Conservation (phyloP, 2,329 filamentous ascomycete genomes). For the Fusarium avenaceum region DNA sequence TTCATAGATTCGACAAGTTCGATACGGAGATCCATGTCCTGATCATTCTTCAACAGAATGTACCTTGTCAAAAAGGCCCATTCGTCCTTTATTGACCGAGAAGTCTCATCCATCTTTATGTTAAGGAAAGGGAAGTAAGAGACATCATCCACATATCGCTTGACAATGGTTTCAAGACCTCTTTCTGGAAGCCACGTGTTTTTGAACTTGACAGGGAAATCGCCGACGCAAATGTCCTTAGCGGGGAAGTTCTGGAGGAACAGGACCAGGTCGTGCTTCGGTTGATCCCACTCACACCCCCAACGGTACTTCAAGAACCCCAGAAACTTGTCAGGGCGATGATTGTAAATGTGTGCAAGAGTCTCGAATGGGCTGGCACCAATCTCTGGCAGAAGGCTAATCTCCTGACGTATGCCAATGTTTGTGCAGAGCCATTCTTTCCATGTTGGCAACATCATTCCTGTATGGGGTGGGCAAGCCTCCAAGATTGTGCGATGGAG, state of each 20-base stretch:
- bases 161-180: not conserved
- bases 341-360: slow-evolving; percentile 10
- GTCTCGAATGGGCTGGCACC: slow-evolving; percentile 7
- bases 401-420: slow-evolving; percentile 1
- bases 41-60: slow-evolving; percentile 5
- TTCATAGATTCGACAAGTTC: slow-evolving; percentile 5
- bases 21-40: slow-evolving; percentile 7
- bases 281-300: no score
- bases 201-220: not conserved
- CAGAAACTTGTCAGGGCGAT: slow-evolving; percentile 20
- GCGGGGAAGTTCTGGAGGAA: slow-evolving; percentile 17
- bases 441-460: slow-evolving; percentile 29
- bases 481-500: slow-evolving; percentile 6
- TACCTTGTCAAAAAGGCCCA: slow-evolving; percentile 25
- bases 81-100: not conserved
- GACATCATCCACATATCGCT: slow-evolving; percentile 14
- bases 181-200: slow-evolving; percentile 24
- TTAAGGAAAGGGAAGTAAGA: slow-evolving; percentile 34
- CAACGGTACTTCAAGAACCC: slow-evolving; percentile 29
- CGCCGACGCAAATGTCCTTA: slow-evolving; percentile 8
- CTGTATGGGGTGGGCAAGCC: not conserved
- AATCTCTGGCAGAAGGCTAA: slow-evolving; percentile 8
- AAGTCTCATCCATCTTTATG: not conserved
- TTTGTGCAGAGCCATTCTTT: slow-evolving; percentile 28
- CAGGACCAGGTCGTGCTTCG: no score